A percentile compares a stretch with the other conserved stretches of the same genome.
Evolutionary conservation across 1,284 basidiomycete genomes (phyloP).

Genomic region (Marasmius oreades): DNA sequence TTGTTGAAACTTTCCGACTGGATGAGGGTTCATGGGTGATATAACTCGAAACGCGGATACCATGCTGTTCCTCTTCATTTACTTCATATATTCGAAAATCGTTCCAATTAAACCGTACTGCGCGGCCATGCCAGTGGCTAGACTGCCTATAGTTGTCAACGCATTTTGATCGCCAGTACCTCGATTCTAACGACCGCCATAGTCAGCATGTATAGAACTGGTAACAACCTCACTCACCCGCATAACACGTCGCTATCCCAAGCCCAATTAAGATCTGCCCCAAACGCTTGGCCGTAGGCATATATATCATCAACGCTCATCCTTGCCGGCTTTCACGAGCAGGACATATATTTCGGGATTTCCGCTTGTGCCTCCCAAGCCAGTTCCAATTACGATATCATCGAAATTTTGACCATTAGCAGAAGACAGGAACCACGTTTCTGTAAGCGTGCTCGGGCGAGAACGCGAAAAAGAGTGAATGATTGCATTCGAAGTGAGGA

Average conservation of each 20-base stretch:
- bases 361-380: slow-evolving; percentile 62
- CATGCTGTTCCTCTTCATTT: slow-evolving; percentile 28
- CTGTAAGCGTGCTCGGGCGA: slow-evolving; percentile 18
- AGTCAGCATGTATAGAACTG: too few species aligned
- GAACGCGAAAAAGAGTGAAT: slow-evolving; percentile 4
- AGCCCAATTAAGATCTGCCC: slow-evolving; percentile 43
- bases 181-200: slow-evolving; percentile 56
- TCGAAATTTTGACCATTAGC: slow-evolving; percentile 47
- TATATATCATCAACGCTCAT: slow-evolving; percentile 52
- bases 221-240: too few species aligned
- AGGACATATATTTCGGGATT: slow-evolving; percentile 46
- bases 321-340: slow-evolving; percentile 57
- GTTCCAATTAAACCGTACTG: slow-evolving; percentile 46
- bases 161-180: slow-evolving; percentile 59
- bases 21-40: neutral
- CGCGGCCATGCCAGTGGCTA: neutral
- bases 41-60: neutral
- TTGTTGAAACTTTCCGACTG: slow-evolving; percentile 54
- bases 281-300: slow-evolving; percentile 44
- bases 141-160: slow-evolving; percentile 24
- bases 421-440: slow-evolving; percentile 28
- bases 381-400: slow-evolving; percentile 68
- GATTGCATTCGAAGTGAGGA: neutral
- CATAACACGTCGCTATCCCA: slow-evolving; percentile 45
- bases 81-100: slow-evolving; percentile 50